phyloP scores from a whole-genome alignment of 1,139 yeast genomes.

The Zhuliangozyma blackwelliae region DNA sequence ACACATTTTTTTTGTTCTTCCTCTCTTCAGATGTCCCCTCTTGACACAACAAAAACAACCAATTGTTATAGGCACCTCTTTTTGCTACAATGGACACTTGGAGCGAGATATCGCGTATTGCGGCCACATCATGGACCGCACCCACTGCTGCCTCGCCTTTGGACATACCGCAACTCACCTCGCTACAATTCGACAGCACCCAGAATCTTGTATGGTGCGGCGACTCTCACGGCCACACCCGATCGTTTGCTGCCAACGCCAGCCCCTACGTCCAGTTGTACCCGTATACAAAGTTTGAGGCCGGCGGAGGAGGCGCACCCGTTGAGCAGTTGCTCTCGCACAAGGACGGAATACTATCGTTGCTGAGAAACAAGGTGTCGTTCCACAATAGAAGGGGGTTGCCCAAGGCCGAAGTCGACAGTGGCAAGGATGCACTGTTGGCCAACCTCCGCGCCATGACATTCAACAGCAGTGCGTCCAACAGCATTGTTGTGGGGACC shows the following conservation, averaged over 20 bases:
- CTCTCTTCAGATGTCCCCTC: too few relatives aligned
- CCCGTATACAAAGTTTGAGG: slow-evolving; percentile 51
- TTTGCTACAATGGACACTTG: slow-evolving; percentile 32
- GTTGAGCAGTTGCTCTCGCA: slow-evolving; percentile 51
- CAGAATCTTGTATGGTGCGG: slow-evolving; percentile 86
- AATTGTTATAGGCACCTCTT: too few relatives aligned
- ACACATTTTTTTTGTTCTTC: too few relatives aligned
- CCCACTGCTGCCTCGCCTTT: neutral
- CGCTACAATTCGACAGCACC: slow-evolving; percentile 62
- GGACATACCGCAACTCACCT: slow-evolving; percentile 12
- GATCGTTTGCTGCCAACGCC: slow-evolving; percentile 21
- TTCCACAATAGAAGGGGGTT: slow-evolving; percentile 59
- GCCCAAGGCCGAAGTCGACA: slow-evolving; percentile 32
- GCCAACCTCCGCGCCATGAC: slow-evolving; percentile 35
- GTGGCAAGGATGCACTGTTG: slow-evolving; percentile 25
- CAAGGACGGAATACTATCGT: slow-evolving; percentile 54
- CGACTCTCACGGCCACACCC: slow-evolving; percentile 45
- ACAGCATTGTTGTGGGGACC: slow-evolving; percentile 37
- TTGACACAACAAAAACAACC: too few relatives aligned
- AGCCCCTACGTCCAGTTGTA: slow-evolving; percentile 22
- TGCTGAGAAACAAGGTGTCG: slow-evolving; percentile 50
- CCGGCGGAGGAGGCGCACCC: slow-evolving; percentile 27
- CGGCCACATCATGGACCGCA: slow-evolving; percentile 4
- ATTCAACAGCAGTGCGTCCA: slow-evolving; percentile 27
- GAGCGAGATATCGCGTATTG: slow-evolving; percentile 28